phyloP scores from a whole-genome alignment of 768 basidiomycete species.

The Hortiboletus flavorubellus region DNA sequence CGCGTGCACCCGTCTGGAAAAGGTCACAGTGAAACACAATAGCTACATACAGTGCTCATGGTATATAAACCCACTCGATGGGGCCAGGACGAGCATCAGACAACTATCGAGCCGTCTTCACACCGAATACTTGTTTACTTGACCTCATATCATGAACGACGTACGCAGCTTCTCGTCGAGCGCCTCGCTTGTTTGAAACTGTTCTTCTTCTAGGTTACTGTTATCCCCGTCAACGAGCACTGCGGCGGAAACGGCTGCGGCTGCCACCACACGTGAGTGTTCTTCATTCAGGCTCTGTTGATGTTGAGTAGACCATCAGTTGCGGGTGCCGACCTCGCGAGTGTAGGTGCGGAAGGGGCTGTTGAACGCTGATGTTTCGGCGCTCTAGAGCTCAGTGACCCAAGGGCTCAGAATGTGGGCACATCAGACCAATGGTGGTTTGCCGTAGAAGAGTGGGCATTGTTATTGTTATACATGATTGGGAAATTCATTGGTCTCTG shows the following conservation, averaged over 20 bases:
- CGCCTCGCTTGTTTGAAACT: background rate
- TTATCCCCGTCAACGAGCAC: background rate
- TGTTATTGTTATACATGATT: slow-evolving; percentile 1
- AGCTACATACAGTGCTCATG: background rate
- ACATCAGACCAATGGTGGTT: background rate
- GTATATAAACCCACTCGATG: background rate
- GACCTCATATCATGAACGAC: background rate
- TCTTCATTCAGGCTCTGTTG: background rate
- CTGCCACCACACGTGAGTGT: background rate
- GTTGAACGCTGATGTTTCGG: background rate
- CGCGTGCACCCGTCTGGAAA: background rate
- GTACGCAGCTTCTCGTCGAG: background rate
- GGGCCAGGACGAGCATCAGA: background rate
- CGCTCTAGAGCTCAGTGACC: background rate
- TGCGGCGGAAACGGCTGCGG: background rate
- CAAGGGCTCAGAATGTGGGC: background rate
- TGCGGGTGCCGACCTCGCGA: background rate
- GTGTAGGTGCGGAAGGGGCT: background rate
- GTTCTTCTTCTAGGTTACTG: background rate
- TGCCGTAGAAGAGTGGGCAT: background rate
- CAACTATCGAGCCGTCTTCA: background rate
- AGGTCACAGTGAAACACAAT: background rate
- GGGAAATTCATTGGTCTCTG: background rate
- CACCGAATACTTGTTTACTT: background rate
- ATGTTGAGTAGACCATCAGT: background rate